A percentile compares a stretch with the other conserved stretches of the same genome.
Conservation (phyloP, 306 rosid species). For the Myrica gale region DNA sequence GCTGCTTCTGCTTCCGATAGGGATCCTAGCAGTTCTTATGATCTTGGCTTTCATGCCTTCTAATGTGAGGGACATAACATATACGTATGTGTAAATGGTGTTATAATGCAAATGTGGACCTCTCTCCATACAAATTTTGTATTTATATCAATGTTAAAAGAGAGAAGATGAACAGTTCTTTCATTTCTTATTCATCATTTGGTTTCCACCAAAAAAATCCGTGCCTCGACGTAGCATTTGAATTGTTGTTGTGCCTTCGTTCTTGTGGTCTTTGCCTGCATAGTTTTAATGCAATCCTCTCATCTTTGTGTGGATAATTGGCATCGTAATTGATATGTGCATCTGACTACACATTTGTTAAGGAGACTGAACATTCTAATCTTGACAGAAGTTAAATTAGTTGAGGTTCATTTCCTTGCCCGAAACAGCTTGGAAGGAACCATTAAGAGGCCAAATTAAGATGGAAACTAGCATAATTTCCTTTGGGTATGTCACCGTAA, state of each 20-base stretch:
- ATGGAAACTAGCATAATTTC: too few relatives aligned
- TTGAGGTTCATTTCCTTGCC: too few relatives aligned
- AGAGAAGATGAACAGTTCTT: background rate
- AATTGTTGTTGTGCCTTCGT: background rate
- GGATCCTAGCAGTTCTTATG: conserved; percentile 47
- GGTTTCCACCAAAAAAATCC: background rate
- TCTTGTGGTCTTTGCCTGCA: background rate
- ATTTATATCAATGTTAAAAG: background rate
- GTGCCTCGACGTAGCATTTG: background rate
- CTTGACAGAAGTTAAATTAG: background rate
- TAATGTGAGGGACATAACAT: conserved; percentile 39
- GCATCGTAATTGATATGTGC: background rate
- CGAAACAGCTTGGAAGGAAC: too few relatives aligned
- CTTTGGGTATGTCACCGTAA: too few relatives aligned
- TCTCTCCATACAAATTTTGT: conserved; percentile 27
- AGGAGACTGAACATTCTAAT: background rate
- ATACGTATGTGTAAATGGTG: conserved; percentile 36
- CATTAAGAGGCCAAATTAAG: too few relatives aligned
- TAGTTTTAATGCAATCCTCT: background rate
- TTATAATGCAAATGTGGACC: background rate
- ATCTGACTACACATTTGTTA: background rate
- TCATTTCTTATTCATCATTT: background rate
- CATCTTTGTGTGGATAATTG: background rate
- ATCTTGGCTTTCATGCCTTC: conserved; percentile 60
- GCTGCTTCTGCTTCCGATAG: conserved; percentile 51